These are phyloP conservation scores for Sphagnum tenellum DNA, from an alignment of 225 moss, liverwort and hornwort species.

Conservation along the genomic window DNA sequence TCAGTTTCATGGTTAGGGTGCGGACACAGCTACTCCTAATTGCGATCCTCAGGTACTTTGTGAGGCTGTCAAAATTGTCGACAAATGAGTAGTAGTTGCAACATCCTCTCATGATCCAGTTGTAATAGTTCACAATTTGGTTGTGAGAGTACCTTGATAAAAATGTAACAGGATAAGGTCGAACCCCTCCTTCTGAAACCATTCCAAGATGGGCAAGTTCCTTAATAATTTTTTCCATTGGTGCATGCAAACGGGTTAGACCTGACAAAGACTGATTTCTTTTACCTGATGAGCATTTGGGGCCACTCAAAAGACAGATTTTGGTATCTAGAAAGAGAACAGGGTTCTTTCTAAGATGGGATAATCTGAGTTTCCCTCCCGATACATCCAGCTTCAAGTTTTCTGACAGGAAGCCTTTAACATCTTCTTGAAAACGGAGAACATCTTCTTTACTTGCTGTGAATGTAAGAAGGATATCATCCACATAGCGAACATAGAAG, in stretches of 20 bases:
- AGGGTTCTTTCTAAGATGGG: conserved; percentile 18
- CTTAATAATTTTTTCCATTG: conserved; percentile 31
- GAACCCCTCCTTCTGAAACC: conserved; percentile 30
- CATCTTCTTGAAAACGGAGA: conserved; percentile 11
- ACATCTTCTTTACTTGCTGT: conserved; percentile 27
- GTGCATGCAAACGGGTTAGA: conserved; percentile 36
- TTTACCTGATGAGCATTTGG: neutral
- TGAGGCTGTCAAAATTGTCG: conserved; percentile 47
- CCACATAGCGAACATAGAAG: conserved; percentile 42
- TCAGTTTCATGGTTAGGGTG: conserved; percentile 52
- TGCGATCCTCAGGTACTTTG: conserved; percentile 40
- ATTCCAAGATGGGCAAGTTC: conserved; percentile 39
- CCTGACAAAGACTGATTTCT: conserved; percentile 6
- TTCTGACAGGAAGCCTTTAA: conserved; percentile 21
- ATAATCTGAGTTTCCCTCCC: conserved; percentile 7
- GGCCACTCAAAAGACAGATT: conserved; percentile 14
- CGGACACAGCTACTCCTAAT: conserved; percentile 52
- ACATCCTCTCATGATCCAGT: conserved; percentile 56
- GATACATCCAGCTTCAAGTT: conserved; percentile 13
- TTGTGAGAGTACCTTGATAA: conserved; percentile 49
- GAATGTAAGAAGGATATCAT: conserved; percentile 27
- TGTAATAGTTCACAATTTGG: conserved; percentile 40
- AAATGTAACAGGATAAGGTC: conserved; percentile 38
- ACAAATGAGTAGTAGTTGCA: conserved; percentile 50
- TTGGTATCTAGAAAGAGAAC: conserved; percentile 36